Evolutionary conservation across 768 basidiomycete genomes (phyloP), one percentile per base, ranked within the genome.

Genomic region (Galerina sulciceps): DNA sequence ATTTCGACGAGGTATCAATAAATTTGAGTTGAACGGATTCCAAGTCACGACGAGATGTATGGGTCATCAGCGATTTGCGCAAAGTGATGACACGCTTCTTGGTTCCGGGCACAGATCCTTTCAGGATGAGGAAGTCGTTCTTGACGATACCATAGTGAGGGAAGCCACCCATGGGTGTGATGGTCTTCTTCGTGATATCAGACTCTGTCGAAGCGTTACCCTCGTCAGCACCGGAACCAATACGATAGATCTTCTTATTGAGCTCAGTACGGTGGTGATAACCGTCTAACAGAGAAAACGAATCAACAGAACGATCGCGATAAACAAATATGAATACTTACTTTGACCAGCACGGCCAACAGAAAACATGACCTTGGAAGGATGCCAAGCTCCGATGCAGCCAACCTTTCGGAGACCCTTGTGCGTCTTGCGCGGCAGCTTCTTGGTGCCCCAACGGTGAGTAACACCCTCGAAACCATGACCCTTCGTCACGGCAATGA

Each of bases 341-440:
- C 91, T 93, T 91, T 98, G 96, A 93, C 97, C 97, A 67, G 97
- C 96, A 84, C 97, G 96, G 61, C 96, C 97, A 69, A 99, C 97
- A n/a, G 95, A 96, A 88, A 94, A 99, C 96, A 99, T 99, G 86
- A 99, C 97, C 81, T 96, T 97, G 70, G 90, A 91, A 74, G 94
- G 95, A 85, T 96, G 94, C 94, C 94, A 96, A 73, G 94, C 95
- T 79, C 94, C 94, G 67, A 96, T 95, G 85, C 94, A 96, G 73
- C 96, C 96, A 63, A 99, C 97, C 84, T 99, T 99, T 76, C 96
- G 92, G 71, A 99, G 93, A 92, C 97, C 97, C 79, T 97, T 96
- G 87, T 99, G 97, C 54, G 97, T 99, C 85, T 99, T 99, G 68
- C 96, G 85, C 58, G 96, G 96, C 56, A 99, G 86, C 81, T 96